Evolutionary conservation across 495 filamentous ascomycete genomes (phyloP), one percentile per base, ranked within the genome.

Genomic region (Mytilinidion resinicola): DNA sequence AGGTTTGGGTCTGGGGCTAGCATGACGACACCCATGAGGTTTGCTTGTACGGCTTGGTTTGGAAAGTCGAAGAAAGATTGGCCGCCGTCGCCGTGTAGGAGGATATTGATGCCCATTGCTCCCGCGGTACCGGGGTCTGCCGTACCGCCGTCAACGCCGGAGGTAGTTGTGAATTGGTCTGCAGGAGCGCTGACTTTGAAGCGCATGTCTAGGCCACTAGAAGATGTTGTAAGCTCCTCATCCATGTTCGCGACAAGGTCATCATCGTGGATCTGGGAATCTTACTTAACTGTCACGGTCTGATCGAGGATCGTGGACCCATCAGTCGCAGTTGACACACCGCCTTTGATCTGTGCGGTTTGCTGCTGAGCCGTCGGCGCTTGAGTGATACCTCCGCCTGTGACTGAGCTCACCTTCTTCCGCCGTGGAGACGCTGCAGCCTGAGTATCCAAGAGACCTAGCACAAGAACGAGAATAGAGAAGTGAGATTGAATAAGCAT

Each of bases 61-160:
- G 76, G 77, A 69, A 80, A 78, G 66, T 78, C 75, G 70, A 78
- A 77, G 72, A 80, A 80, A n/a, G 76, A 77, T 65, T 78, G 76
- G n/a, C 77, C 77, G 59, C 77, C 77, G 65, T 80, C 76, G 54
- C 77, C 76, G 69, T 80, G 77, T 3, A 80, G 69, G 21, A 80
- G 74, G 51, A 80, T 70, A 65, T 78, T 78, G 5, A 76, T 55
- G 12, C 74, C 77, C 1, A 74, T 58, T 1, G 69, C 57, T 33
- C 76, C 74, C 19, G 59, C 62, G n/a, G 68, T 47, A 12, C 61
- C 34, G 8, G 69, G 63, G 4, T 63, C 63, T 25, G 70, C 69
- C 0, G 52, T 43, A 21, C 65, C 71, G 30, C 77, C 77, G 21
- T 68, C 50, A 6, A 80, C 70, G 50, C 72, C 70, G 4, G 75